A percentile compares a stretch with the other conserved stretches of the same genome.
These are phyloP conservation scores for Phialophora verrucosa DNA, from an alignment of 2,329 filamentous ascomycete genomes.

Conservation along the genomic window DNA sequence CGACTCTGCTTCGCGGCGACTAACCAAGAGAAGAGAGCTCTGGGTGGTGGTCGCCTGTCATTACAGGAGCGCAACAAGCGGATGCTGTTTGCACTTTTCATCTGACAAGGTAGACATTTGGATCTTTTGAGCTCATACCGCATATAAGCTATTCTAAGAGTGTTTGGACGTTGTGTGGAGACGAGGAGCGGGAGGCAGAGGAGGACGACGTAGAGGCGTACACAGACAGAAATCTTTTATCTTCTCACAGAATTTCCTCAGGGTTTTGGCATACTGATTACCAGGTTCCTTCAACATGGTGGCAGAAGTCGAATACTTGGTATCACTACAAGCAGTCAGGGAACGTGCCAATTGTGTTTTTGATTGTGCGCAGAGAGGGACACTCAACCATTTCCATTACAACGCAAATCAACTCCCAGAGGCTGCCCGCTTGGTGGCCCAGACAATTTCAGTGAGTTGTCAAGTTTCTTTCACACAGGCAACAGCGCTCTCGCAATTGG, in stretches of 20 bases:
- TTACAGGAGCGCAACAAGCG: too few species aligned
- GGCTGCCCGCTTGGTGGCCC: conserved; percentile 9
- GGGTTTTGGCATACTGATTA: neutral
- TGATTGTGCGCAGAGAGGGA: conserved; percentile 8
- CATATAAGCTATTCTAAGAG: too few species aligned
- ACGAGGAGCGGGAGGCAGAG: too few species aligned
- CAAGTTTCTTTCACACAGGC: neutral
- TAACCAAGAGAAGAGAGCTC: too few species aligned
- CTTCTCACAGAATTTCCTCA: neutral
- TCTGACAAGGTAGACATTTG: too few species aligned
- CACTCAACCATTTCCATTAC: conserved; percentile 17
- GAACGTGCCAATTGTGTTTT: conserved; percentile 10
- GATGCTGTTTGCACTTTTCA: too few species aligned
- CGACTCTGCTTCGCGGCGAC: too few species aligned
- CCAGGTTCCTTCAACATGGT: conserved; percentile 7
- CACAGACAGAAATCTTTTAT: neutral
- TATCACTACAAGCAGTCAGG: conserved; percentile 15
- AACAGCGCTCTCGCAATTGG: conserved; percentile 2
- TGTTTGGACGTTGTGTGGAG: too few species aligned
- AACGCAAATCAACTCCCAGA: conserved; percentile 7
- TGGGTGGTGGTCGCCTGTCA: too few species aligned
- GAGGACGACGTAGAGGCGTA: too few species aligned
- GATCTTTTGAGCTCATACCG: too few species aligned
- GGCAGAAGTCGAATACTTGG: conserved; percentile 15
- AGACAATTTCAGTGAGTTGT: conserved; percentile 17